A percentile compares a stretch with the other conserved stretches of the same genome.
These are phyloP conservation scores for Penicillium roqueforti DNA, from an alignment of 495 filamentous ascomycete genomes.

Conservation along the genomic window DNA sequence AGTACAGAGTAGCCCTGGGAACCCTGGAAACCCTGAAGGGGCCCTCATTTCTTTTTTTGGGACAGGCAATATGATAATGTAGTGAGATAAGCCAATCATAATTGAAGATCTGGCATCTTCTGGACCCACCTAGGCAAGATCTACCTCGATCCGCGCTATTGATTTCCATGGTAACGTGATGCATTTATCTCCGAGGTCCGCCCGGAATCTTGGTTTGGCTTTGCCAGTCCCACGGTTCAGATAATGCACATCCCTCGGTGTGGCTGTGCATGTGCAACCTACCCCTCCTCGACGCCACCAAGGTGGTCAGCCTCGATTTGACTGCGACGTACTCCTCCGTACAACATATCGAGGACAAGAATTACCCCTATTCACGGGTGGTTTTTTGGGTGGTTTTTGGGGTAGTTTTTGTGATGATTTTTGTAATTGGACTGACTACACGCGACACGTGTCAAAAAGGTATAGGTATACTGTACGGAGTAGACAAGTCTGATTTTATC, in stretches of 20 bases:
- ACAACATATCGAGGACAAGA: too few species aligned
- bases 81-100: slow-evolving; percentile 2
- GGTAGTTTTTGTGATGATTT: too few species aligned
- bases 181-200: neutral
- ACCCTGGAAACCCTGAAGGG: too few species aligned
- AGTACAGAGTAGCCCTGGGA: neutral
- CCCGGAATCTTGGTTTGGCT: neutral
- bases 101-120: neutral
- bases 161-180: neutral
- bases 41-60: neutral
- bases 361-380: too few species aligned
- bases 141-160: slow-evolving; percentile 3
- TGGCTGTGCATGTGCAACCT: neutral
- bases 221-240: neutral
- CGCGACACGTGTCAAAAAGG: neutral
- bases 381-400: too few species aligned
- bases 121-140: neutral
- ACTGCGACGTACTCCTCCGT: neutral
- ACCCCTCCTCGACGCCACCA: neutral
- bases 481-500: neutral
- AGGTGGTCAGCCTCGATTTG: neutral
- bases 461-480: too few species aligned
- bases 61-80: neutral
- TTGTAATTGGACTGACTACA: neutral
- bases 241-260: neutral